Evolutionary conservation across 164 flowering plant species (phyloP).

Genomic region (Stephania cephalantha): DNA sequence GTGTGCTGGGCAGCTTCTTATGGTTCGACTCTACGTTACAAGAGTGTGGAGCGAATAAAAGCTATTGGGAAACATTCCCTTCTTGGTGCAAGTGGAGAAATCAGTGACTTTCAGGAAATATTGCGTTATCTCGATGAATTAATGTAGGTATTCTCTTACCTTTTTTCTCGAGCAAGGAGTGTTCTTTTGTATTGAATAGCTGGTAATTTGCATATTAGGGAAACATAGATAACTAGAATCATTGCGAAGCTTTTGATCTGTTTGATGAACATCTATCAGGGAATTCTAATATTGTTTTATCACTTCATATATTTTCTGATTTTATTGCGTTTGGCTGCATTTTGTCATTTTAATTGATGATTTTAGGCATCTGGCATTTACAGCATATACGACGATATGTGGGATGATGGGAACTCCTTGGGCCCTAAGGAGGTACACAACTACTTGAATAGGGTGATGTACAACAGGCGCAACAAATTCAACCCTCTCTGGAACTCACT

Average conservation of each 20-base stretch:
- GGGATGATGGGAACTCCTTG: conserved; percentile 96
- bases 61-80: conserved; percentile 86
- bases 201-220: not conserved
- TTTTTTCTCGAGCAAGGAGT: not conserved
- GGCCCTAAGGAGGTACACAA: conserved; percentile 94
- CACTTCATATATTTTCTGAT: not conserved
- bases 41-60: conserved; percentile 85
- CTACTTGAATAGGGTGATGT: conserved; percentile 53
- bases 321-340: not conserved
- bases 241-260: not conserved
- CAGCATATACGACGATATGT: conserved; percentile 91
- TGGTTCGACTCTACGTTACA: conserved; percentile 90
- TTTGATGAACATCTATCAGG: not conserved
- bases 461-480: conserved; percentile 35
- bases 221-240: not conserved
- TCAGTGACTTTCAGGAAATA: conserved; percentile 95
- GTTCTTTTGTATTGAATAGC: too few relatives aligned
- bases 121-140: conserved; percentile 84
- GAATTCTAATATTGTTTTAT: not conserved
- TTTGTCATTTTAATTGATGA: not conserved
- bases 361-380: conserved; percentile 15
- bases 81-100: conserved; percentile 97
- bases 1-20: conserved; percentile 64
- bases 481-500: conserved; percentile 92
- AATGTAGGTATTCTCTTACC: conserved; percentile 41